Conservation (phyloP, 106 monocot genomes). For the Xerophyta viscosa region DNA sequence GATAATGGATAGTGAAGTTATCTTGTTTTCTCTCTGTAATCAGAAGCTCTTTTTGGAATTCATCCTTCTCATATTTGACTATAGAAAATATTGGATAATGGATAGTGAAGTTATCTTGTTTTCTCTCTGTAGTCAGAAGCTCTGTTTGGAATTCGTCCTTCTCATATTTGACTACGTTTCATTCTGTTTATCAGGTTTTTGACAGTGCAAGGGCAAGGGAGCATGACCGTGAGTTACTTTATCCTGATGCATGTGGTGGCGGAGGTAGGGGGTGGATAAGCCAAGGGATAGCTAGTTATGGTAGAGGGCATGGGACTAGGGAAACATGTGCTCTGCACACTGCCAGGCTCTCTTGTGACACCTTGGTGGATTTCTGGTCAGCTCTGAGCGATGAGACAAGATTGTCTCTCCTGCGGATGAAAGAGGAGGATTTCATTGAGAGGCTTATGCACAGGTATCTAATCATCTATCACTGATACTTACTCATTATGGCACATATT, state of each 20-base stretch:
- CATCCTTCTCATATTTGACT: no score
- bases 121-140: no score
- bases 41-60: no score
- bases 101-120: no score
- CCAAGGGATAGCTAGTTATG: conserved; percentile 73
- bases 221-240: conserved; percentile 79
- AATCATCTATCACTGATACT: no score
- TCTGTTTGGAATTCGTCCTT: no score
- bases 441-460: conserved; percentile 95
- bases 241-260: conserved; percentile 98
- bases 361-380: conserved; percentile 80
- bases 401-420: conserved; percentile 74
- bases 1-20: no score
- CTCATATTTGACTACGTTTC: background rate
- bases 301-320: conserved; percentile 71
- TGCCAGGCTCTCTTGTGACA: conserved; percentile 88
- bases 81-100: no score
- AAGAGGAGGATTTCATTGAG: conserved; percentile 98
- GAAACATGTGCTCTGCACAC: conserved; percentile 98
- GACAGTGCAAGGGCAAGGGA: conserved; percentile 81
- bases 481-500: no score
- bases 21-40: no score
- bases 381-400: conserved; percentile 79
- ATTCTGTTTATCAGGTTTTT: conserved; percentile 56
- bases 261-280: conserved; percentile 97